phyloP scores from a whole-genome alignment of 2,329 filamentous ascomycete species.

The Celoporthe dispersa region DNA sequence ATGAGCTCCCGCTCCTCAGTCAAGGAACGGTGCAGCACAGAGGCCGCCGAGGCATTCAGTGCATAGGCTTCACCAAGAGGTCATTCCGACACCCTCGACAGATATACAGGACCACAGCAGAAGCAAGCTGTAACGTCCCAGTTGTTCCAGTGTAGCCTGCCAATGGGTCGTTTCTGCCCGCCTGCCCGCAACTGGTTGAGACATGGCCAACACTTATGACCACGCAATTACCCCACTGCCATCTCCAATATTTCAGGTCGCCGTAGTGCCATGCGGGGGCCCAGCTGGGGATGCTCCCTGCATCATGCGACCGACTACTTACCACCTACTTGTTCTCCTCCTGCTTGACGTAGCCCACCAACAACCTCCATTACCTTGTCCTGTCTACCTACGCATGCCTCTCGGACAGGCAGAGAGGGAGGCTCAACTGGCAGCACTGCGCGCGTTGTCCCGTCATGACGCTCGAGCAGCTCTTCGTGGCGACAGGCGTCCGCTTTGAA shows the following conservation, averaged over 20 bases:
- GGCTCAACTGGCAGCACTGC: too few species aligned
- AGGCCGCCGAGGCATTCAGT: too few species aligned
- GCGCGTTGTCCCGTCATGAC: background rate
- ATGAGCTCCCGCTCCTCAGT: background rate
- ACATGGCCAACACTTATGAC: background rate
- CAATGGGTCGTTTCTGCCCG: too few species aligned
- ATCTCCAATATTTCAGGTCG: background rate
- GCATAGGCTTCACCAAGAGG: background rate
- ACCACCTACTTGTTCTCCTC: too few species aligned
- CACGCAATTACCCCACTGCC: background rate
- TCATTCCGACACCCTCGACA: too few species aligned
- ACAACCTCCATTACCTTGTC: too few species aligned
- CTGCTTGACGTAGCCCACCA: too few species aligned
- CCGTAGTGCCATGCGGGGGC: background rate
- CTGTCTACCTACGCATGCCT: too few species aligned
- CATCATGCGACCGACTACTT: background rate
- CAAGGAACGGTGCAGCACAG: background rate
- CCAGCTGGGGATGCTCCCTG: background rate
- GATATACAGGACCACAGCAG: background rate
- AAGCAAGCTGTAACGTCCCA: too few species aligned
- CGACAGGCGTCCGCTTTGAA: conserved; percentile 24
- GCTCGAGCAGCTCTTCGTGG: conserved; percentile 9
- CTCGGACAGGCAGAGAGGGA: too few species aligned
- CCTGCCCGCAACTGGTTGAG: too few species aligned
- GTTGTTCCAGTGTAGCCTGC: too few species aligned